Base-by-base conservation (phyloP, 306 rosid species). In the Canavalia gladiata region DNA sequence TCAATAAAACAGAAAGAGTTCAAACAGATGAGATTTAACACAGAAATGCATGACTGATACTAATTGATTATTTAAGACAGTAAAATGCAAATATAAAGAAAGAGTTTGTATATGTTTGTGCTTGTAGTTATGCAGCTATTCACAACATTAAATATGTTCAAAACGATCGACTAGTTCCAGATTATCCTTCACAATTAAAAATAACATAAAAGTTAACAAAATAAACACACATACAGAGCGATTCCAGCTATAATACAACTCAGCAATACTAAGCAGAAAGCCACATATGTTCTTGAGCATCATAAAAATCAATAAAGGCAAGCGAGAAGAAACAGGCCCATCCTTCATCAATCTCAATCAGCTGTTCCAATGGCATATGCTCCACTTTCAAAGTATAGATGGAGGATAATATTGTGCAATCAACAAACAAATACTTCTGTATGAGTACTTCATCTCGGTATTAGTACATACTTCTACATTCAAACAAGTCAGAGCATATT, bases 1-100 rank as follows among this genome's bases (percentile, higher is more conserved):
- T 88, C 82, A 84, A 41, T 82, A 65, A 18, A 74, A 35, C 34
- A 81, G 64, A 80, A 6, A 43, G 6, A 46, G 31, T 65, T 46
- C 37, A 57, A 81, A 49, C 45, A 47, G 39, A 73, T 4, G 18
- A 54, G 28, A 75, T 25, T 30, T 41, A 64, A 42, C 9, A 54
- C 54, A 77, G 8, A 67, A 31, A 83, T 2, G 67, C 47, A 47
- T 51, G 42, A 77, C 65, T 7, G 5, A 33, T 52, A 1, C 28
- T 11, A 68, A 35, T 57, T 4, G 0, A 62, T 5, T 71, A 52
- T 4, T 35, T 35, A 34, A 72, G 50, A 52, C 2, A 65, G 63
- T 76, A 49, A 47, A 79, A 69, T 3, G 70, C 55, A 69, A 69
- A 58, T 79, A 58, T 35, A 58, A 39, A 45, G 18, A 69, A 18